Conservation (phyloP, 78 protist genomes). For the Paulinella micropora region DNA sequence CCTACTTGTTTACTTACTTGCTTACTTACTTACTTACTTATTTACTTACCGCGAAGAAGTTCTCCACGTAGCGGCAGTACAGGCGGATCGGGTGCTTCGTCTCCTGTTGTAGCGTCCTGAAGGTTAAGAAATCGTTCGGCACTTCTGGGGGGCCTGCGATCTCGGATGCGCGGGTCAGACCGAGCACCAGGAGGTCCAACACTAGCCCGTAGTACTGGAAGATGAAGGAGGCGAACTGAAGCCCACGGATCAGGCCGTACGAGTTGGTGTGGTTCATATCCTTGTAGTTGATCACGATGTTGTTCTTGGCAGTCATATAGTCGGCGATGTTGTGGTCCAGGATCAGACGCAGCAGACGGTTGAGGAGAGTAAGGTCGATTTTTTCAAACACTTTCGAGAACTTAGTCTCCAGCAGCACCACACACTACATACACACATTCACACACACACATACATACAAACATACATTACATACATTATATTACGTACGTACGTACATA, state of each 20-base stretch:
- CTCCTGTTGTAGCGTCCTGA: constrained; percentile 50
- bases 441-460: too few species aligned
- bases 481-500: too few species aligned
- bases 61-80: constrained; percentile 85
- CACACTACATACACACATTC: too few species aligned
- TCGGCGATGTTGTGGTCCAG: constrained; percentile 97
- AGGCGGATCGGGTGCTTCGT: constrained; percentile 90
- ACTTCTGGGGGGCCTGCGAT: constrained; percentile 85
- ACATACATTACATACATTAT: too few species aligned
- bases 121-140: constrained; percentile 83
- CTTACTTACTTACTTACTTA: too few species aligned
- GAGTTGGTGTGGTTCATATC: constrained; percentile 94
- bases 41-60: constrained; percentile 71
- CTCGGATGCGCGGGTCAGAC: constrained; percentile 88
- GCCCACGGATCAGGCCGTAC: constrained; percentile 92
- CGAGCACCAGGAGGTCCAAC: constrained; percentile 86
- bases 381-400: constrained; percentile 78
- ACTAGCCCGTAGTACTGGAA: constrained; percentile 73
- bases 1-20: too few species aligned
- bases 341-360: constrained; percentile 84
- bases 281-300: constrained; percentile 83
- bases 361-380: constrained; percentile 93
- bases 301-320: constrained; percentile 97
- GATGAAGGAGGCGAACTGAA: constrained; percentile 95
- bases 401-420: constrained; percentile 71